Percentiles rank a stretch among this genome's conserved stretches.
Evolutionary conservation across 306 rosid genomes (phyloP).

Genomic region (Cucurbita argyrosperma): DNA sequence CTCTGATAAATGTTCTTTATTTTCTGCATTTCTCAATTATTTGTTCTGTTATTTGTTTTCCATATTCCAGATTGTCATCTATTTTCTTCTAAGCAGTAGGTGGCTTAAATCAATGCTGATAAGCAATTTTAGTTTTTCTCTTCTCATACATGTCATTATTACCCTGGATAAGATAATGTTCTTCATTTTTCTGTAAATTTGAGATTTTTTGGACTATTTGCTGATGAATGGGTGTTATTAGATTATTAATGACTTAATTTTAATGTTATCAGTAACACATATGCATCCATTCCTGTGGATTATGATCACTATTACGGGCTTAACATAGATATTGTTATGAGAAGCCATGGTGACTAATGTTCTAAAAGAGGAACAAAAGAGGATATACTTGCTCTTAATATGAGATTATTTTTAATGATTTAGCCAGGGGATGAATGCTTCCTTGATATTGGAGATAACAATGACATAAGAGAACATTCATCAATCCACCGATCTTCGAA

Average conservation of each 20-base stretch:
- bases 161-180: neutral
- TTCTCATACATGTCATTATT: neutral
- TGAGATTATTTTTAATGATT: slow-evolving; percentile 12
- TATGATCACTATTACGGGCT: neutral
- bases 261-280: neutral
- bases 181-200: neutral
- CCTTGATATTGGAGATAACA: slow-evolving; percentile 75
- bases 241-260: neutral
- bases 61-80: neutral
- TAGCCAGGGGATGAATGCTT: slow-evolving; percentile 77
- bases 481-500: slow-evolving; percentile 86
- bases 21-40: neutral
- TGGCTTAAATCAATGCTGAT: neutral
- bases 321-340: slow-evolving; percentile 1
- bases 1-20: neutral
- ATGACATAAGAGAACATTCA: slow-evolving; percentile 67
- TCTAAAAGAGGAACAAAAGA: neutral
- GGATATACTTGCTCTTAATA: neutral
- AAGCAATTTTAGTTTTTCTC: neutral
- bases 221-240: neutral
- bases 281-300: neutral
- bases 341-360: neutral
- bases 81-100: neutral
- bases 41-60: neutral
- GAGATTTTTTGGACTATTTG: slow-evolving; percentile 4